Evolutionary conservation across 495 filamentous ascomycete genomes (phyloP), one percentile per base, ranked within the genome.

Genomic region (Aspergillus egyptiacus): DNA sequence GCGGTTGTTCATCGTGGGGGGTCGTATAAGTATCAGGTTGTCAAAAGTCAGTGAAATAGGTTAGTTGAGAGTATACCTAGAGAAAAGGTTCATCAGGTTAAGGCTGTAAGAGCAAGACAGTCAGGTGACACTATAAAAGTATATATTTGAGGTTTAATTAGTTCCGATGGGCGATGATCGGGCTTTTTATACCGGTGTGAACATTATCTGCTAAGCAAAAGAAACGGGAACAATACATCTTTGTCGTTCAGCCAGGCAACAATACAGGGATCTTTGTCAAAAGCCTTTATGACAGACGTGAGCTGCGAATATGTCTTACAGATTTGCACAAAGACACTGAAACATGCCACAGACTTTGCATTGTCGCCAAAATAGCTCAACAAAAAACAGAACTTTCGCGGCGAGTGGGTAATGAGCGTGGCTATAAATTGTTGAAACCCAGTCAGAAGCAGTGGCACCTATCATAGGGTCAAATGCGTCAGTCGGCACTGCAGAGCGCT

Each of bases 391-490:
- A 37, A 33, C 38, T 22, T 14, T 24, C 18, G 38, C 20, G 27
- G 30, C 30, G 30, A 28, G n/a, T 6, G 5, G 1, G 25, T 24
- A 19, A 24, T 37, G 17, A 11, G 22, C 7, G 15, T 19, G 19
- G 14, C 25, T 31, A 43, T 9, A 30, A 27, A 27, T 37, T 30
- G 24, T 20, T 31, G 40, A 43, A 15, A 33, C 27, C 19, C 9
- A 18, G 20, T 19, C 5, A 22, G 23, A 33, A 20, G 15, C 22
- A 30, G 17, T 22, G 13, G 4, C 51, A 30, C 15, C 22, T 10
- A 46, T 53, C 40, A 64, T n/a, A 69, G 34, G 15, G 54, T 42
- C 24, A 65, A 9, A 9, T 52, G 57, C 15, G 46, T 55, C 35
- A 66, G 44, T 6, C 41, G 54, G 20, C 59, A 48, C 28, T 65